These are phyloP conservation scores for Takakia lepidozioides DNA, from an alignment of 225 moss, liverwort and hornwort genomes.

Conservation along the genomic window DNA sequence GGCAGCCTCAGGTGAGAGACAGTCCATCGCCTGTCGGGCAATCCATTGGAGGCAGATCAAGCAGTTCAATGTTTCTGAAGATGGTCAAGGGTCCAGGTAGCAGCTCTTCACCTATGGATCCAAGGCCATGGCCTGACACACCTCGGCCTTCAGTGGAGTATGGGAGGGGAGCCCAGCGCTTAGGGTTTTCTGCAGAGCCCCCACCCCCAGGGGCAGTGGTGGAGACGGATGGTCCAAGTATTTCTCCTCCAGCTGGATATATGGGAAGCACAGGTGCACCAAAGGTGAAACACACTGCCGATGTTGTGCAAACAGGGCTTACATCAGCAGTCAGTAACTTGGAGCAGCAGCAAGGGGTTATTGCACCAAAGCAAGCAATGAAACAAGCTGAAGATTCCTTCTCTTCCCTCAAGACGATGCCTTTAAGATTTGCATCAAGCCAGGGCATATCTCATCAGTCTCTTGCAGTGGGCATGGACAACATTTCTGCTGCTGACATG, in stretches of 20 bases:
- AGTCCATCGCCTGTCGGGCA: constrained; percentile 20
- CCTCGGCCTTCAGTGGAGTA: constrained; percentile 35
- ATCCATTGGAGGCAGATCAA: constrained; percentile 23
- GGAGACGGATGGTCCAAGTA: too few species aligned
- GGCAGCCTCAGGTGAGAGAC: constrained; percentile 31
- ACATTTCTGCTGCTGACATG: background rate
- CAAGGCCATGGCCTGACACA: constrained; percentile 30
- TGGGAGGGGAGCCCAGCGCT: constrained; percentile 28
- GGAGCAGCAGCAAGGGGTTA: background rate
- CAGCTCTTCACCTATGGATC: constrained; percentile 11
- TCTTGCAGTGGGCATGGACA: background rate
- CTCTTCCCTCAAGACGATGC: background rate
- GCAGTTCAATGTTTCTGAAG: constrained; percentile 17
- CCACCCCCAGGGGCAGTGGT: background rate
- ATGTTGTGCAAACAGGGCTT: background rate
- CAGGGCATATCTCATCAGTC: too few species aligned
- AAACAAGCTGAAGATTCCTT: background rate
- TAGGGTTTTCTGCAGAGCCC: constrained; percentile 8
- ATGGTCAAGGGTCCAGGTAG: constrained; percentile 34
- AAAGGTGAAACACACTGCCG: background rate
- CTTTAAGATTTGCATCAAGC: too few species aligned
- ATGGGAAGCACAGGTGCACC: background rate
- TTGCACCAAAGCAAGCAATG: background rate
- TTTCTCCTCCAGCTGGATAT: too few species aligned
- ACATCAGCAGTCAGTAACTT: background rate